Base-by-base conservation (phyloP, 164 flowering plant genomes). In the Sedum album region DNA sequence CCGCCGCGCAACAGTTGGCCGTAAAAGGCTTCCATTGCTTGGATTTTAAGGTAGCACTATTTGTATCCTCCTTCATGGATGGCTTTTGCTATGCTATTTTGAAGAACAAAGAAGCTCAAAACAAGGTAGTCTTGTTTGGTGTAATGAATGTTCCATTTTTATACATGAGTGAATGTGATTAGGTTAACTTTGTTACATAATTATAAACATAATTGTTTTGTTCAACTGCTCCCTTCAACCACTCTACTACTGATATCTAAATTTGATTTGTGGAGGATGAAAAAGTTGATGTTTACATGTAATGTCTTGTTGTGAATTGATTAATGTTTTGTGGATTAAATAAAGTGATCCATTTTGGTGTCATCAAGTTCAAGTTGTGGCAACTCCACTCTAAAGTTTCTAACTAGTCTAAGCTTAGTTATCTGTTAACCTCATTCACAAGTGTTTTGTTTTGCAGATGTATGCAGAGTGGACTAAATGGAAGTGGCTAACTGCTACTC, bases 11-110 rank as follows among this genome's bases (percentile, higher is more conserved):
- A 66, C 97, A 93, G 8, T 76, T 84, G 25, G 90, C 74, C 0
- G 96, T 83, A 51, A 90, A 81, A 17, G 98, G 97, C 51, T 76
- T 77, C 98, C 98, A 93, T 36, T 82, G 82, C 79, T 79, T 82
- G 17, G 78, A 66, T 15, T 57, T 14, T 3, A 73, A 15, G 77
- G n/a, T 39, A 11, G 62, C n/a, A 44, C 15, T 23, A 13, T 57
- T 51, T 51, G 26, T 26, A 20, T 57, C 62, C 31, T 57, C n/a
- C 62, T 57, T 57, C 62, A 57, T 57, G 11, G 20, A 11, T 41
- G 10, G 1, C 33, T 15, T 44, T 44, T 44, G 48, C 48, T 44
- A 44, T 11, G 18, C 1, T 25, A 11, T 44, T 44, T 36, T n/a
- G n/a, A n/a, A n/a, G 38, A 35, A 35, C 38, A 35, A 35, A 35